Conservation (phyloP, 1,284 basidiomycete species). For the Pseudozyma hubeiensis region DNA sequence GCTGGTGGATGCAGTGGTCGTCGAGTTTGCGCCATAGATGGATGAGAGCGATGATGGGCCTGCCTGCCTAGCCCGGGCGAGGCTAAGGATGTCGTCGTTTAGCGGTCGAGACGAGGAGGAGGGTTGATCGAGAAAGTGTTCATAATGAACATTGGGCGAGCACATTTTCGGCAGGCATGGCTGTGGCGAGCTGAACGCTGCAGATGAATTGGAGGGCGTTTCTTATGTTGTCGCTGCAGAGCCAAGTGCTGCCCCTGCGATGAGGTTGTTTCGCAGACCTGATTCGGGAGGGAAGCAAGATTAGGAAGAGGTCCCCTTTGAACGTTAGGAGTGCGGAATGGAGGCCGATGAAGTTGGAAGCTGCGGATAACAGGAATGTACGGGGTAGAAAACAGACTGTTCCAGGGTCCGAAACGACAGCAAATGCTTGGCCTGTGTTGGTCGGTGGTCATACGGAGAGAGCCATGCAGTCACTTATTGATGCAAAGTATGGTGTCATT, state of each 20-base stretch:
- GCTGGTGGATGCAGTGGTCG: slow-evolving; percentile 2
- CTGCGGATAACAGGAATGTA: no score
- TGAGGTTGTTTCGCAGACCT: no score
- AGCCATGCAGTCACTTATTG: neutral
- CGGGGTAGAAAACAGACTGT: no score
- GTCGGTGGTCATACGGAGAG: slow-evolving; percentile 1
- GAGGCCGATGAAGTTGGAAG: no score
- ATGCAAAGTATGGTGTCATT: slow-evolving; percentile 38
- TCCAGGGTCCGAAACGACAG: no score
- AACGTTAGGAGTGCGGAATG: no score
- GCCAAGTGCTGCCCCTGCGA: no score
- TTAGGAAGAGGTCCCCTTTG: no score
- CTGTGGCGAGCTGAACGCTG: neutral
- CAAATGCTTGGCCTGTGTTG: neutral
- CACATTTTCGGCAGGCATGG: slow-evolving; percentile 30
- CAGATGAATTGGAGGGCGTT: neutral
- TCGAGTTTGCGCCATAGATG: neutral
- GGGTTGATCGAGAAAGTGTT: slow-evolving; percentile 26
- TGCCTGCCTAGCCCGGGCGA: slow-evolving; percentile 15
- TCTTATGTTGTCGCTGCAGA: no score
- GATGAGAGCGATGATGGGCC: slow-evolving; percentile 4
- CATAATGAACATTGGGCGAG: slow-evolving; percentile 55
- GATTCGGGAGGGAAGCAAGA: no score
- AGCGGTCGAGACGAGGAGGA: slow-evolving; percentile 18
- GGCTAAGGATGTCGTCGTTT: slow-evolving; percentile 10